Percentiles rank a stretch among this genome's conserved stretches.
Evolutionary conservation across 2,329 filamentous ascomycete genomes (phyloP).

Genomic region (Fusarium nelsonii): DNA sequence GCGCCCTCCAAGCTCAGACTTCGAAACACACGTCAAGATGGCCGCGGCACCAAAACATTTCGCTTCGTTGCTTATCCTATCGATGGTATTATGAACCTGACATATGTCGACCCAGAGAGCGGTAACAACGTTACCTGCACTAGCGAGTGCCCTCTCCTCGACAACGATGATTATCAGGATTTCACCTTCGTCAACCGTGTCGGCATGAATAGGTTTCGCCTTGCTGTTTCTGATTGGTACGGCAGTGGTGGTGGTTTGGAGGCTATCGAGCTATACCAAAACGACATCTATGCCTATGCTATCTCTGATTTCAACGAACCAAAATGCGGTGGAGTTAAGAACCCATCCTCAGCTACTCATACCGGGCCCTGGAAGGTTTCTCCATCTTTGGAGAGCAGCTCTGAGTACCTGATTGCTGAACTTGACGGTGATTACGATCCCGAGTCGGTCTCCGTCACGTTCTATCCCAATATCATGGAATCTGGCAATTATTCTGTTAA

Average conservation of each 20-base stretch:
- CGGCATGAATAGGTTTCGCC: conserved; percentile 86
- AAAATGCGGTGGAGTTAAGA: conserved; percentile 73
- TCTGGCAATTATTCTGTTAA: conserved; percentile 93
- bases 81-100: conserved; percentile 95
- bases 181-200: conserved; percentile 90
- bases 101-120: conserved; percentile 81
- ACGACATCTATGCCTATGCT: conserved; percentile 88
- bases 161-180: conserved; percentile 81
- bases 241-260: conserved; percentile 85
- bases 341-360: conserved; percentile 72
- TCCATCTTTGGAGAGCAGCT: conserved; percentile 75
- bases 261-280: conserved; percentile 87
- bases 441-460: conserved; percentile 76
- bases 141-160: conserved; percentile 84
- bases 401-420: conserved; percentile 80
- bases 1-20: conserved; percentile 87
- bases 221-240: conserved; percentile 90
- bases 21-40: conserved; percentile 87
- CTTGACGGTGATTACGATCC: conserved; percentile 68
- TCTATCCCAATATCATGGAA: conserved; percentile 85
- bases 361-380: conserved; percentile 81
- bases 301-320: conserved; percentile 91
- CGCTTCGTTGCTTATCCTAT: conserved; percentile 87
- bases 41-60: conserved; percentile 88
- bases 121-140: conserved; percentile 80